Evolutionary conservation across 352 stramenopile genomes (phyloP).

Genomic region (Globisporangium spiculum): DNA sequence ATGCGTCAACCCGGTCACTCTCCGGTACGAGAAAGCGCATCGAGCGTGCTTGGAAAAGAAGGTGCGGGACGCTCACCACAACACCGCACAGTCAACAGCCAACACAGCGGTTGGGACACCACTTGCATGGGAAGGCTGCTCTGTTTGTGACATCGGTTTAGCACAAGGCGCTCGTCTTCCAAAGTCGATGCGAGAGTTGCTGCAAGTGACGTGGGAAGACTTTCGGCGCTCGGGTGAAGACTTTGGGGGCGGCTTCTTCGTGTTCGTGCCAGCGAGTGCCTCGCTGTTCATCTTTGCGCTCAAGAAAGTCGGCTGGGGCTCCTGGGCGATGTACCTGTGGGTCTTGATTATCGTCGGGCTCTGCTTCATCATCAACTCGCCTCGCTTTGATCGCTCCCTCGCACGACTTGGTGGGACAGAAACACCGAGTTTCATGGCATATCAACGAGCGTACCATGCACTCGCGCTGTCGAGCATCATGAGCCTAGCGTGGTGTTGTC

Average conservation of each 20-base stretch:
- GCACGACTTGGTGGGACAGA: constrained; percentile 31
- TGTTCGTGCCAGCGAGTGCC: constrained; percentile 36
- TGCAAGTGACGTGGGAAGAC: constrained; percentile 30
- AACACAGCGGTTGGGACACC: not conserved
- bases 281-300: constrained; percentile 30
- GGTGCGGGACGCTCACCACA: not conserved
- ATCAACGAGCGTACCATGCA: constrained; percentile 43
- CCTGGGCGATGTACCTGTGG: constrained; percentile 35
- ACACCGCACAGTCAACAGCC: too few species aligned
- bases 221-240: constrained; percentile 26
- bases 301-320: constrained; percentile 32
- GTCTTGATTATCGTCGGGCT: constrained; percentile 31
- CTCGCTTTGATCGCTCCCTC: constrained; percentile 34
- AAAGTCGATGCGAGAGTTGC: constrained; percentile 26
- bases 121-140: constrained; percentile 5
- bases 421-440: constrained; percentile 31
- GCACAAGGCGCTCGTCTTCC: constrained; percentile 21
- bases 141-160: constrained; percentile 17
- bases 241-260: constrained; percentile 43
- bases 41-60: constrained; percentile 31
- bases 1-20: constrained; percentile 32
- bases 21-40: constrained; percentile 25
- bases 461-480: constrained; percentile 38
- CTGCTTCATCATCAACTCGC: constrained; percentile 45
- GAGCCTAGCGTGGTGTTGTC: constrained; percentile 35